Percentiles rank a stretch among this genome's conserved stretches.
These are phyloP conservation scores for Elongisporangium prolatum DNA, from an alignment of 352 stramenopile genomes.

Conservation along the genomic window DNA sequence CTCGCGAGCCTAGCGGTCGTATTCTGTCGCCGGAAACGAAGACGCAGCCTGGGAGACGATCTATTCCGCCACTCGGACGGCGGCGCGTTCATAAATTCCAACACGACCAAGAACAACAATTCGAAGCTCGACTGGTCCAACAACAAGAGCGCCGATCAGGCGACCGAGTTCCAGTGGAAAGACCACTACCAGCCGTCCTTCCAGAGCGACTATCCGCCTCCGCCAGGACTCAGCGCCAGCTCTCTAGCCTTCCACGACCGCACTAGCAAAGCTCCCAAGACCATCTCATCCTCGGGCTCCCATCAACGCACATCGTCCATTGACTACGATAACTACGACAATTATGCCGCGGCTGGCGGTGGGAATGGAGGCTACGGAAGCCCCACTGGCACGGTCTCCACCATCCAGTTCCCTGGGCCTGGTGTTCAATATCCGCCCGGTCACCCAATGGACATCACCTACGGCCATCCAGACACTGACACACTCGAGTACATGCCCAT, in stretches of 20 bases:
- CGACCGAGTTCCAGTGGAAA: slow-evolving; percentile 35
- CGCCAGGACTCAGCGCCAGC: slow-evolving; percentile 49
- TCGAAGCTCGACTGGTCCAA: slow-evolving; percentile 50
- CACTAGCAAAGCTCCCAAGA: slow-evolving; percentile 50
- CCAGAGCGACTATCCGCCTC: slow-evolving; percentile 33
- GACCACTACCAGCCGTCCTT: slow-evolving; percentile 33
- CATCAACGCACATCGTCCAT: slow-evolving; percentile 17
- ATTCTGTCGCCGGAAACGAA: slow-evolving; percentile 49
- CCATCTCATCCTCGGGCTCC: slow-evolving; percentile 56
- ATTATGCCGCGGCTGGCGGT: neutral
- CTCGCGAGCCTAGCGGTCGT: slow-evolving; percentile 45
- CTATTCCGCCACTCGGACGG: slow-evolving; percentile 35
- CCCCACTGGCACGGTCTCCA: slow-evolving; percentile 10
- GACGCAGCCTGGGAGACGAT: slow-evolving; percentile 25
- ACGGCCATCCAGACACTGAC: slow-evolving; percentile 33
- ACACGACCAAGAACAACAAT: slow-evolving; percentile 36
- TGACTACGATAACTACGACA: slow-evolving; percentile 17
- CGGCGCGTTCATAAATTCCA: slow-evolving; percentile 47
- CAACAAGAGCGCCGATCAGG: slow-evolving; percentile 37
- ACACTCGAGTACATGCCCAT: slow-evolving; percentile 34
- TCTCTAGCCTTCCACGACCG: slow-evolving; percentile 62
- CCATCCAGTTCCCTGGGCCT: slow-evolving; percentile 11
- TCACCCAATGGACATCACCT: slow-evolving; percentile 28
- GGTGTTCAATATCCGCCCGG: slow-evolving; percentile 1
- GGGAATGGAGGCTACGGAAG: slow-evolving; percentile 36